Evolutionary conservation across 352 stramenopile genomes (phyloP), one percentile per base, ranked within the genome.

Genomic region (Globisporangium apiculatum): DNA sequence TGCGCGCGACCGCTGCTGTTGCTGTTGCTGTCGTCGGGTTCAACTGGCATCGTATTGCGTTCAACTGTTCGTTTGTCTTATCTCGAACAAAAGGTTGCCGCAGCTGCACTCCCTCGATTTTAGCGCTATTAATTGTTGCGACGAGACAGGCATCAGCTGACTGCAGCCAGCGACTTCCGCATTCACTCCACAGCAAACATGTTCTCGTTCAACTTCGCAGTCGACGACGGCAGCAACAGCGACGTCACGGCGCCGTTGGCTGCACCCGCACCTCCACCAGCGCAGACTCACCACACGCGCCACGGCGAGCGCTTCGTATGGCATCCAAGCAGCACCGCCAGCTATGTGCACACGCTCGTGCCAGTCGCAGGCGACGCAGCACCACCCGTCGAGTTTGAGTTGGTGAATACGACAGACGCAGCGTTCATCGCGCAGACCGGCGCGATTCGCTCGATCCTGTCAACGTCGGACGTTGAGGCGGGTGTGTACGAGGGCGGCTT

Each of bases 401-500:
- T 87, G 43, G 73, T 89, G 47, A 86, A 86, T 56, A 85, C 82
- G 18, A 80, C 66, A 2, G 66, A 83, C 51, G 51, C 66, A 8
- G 57, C 53, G 35, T 89, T 89, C 53, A 58, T 83, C 40, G 61
- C 66, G 8, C 69, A 67, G 24, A 90, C 79, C 7, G 84, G 83
- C 46, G 62, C 64, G 15, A 89, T 94, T 31, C 67, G 68, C 54
- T 75, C 72, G 8, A 82, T 92, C 7, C 58, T 94, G 42, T 87
- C 68, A 36, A 85, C 79, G 5, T 90, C 81, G 0, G 85, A 94
- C 51, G 64, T 94, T 15, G 62, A 92, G 53, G 78, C 73, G 8
- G 81, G 83, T 47, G 81, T 94, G 35, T 94, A 94, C 54, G 85
- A 94, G 72, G 85, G 84, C 38, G 85, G 85, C 18, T 93, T 94